These are phyloP conservation scores for Pichia manshurica DNA, from an alignment of 805 yeast genomes.

Conservation along the genomic window DNA sequence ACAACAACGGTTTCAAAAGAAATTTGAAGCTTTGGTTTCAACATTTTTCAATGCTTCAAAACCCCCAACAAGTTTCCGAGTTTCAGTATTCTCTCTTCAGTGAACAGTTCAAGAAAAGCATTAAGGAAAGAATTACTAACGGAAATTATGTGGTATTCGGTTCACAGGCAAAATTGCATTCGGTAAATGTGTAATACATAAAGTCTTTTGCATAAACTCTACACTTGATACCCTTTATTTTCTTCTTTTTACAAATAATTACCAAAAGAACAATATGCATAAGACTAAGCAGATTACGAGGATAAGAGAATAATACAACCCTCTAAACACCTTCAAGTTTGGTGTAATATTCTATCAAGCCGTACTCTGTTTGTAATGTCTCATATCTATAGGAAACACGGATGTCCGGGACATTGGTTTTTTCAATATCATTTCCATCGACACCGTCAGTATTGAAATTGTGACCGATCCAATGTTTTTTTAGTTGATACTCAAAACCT, in stretches of 20 bases:
- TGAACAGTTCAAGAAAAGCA: slow-evolving; percentile 18
- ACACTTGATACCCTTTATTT: too few relatives aligned
- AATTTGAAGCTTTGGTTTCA: slow-evolving; percentile 33
- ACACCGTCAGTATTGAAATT: slow-evolving; percentile 52
- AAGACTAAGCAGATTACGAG: too few relatives aligned
- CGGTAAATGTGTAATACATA: not conserved
- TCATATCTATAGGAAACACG: slow-evolving; percentile 81
- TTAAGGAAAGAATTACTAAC: slow-evolving; percentile 22
- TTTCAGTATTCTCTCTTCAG: slow-evolving; percentile 27
- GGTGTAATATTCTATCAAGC: slow-evolving; percentile 55
- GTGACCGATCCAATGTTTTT: slow-evolving; percentile 89
- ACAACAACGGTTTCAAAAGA: slow-evolving; percentile 31
- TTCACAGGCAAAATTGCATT: slow-evolving; percentile 8
- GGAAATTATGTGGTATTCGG: slow-evolving; percentile 29
- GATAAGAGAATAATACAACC: too few relatives aligned
- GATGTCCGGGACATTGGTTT: slow-evolving; percentile 90
- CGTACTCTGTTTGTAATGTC: slow-evolving; percentile 66
- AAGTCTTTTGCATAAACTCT: not conserved
- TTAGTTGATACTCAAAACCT: slow-evolving; percentile 85
- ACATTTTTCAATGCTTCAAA: slow-evolving; percentile 11
- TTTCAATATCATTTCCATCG: slow-evolving; percentile 84
- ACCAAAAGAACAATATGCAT: too few relatives aligned
- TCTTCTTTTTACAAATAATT: too few relatives aligned
- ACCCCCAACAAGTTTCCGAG: slow-evolving; percentile 19
- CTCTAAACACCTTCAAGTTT: slow-evolving; percentile 4